These are phyloP conservation scores for Brassica incana DNA, from an alignment of 345 rosid species.

Conservation along the genomic window DNA sequence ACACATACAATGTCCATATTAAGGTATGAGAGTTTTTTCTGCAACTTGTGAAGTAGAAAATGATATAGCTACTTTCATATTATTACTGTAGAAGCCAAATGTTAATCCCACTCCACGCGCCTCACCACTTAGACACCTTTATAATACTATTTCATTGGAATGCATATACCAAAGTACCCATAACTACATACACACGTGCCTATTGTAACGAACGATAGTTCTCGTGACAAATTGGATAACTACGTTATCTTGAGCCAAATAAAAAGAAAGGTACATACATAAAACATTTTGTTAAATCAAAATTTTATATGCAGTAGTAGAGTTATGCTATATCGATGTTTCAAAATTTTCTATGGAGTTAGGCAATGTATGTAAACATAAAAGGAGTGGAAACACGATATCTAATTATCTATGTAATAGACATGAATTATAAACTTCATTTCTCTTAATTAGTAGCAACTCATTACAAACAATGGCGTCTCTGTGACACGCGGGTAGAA, in stretches of 20 bases:
- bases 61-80: constrained; percentile 27
- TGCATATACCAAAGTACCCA: background rate
- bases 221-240: too few species aligned
- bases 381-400: constrained; percentile 6
- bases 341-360: background rate
- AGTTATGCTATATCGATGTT: background rate
- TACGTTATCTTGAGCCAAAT: too few species aligned
- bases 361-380: background rate
- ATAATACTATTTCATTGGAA: too few species aligned
- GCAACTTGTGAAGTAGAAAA: constrained; percentile 43
- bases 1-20: constrained; percentile 42
- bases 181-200: background rate
- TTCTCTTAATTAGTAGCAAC: background rate
- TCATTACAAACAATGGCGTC: constrained; percentile 9
- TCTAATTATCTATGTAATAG: background rate
- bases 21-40: constrained; percentile 51
- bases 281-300: background rate
- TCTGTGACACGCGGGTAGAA: constrained; percentile 13
- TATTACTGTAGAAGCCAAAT: background rate
- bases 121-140: background rate
- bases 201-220: too few species aligned
- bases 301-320: background rate
- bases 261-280: background rate
- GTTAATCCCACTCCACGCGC: constrained; percentile 28
- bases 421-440: constrained; percentile 13